Evolutionary conservation across 441 rosid genomes (phyloP).

Genomic region (Pelargonium fulgidum): DNA sequence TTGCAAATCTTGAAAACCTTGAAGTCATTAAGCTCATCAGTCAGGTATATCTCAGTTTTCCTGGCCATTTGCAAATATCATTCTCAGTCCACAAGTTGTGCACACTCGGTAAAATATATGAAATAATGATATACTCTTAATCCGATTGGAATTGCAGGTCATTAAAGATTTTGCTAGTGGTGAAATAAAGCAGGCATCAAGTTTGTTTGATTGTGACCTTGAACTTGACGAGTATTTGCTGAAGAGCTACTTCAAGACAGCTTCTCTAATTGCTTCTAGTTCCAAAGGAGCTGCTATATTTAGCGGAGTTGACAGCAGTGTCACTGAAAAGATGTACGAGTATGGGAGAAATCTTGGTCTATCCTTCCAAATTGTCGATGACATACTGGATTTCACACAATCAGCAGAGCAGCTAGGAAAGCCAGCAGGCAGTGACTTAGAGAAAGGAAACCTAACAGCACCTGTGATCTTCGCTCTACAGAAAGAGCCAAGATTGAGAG

Average conservation of each 20-base stretch:
- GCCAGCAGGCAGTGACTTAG: conserved; percentile 78
- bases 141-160: conserved; percentile 38
- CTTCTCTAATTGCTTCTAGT: conserved; percentile 83
- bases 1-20: conserved; percentile 86
- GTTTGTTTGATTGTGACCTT: conserved; percentile 68
- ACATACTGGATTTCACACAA: conserved; percentile 85
- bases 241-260: conserved; percentile 86
- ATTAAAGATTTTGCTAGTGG: conserved; percentile 96
- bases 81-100: neutral
- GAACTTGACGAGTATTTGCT: conserved; percentile 71
- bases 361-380: conserved; percentile 83
- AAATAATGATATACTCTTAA: neutral
- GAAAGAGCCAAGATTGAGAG: conserved; percentile 68
- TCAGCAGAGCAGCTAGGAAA: conserved; percentile 89
- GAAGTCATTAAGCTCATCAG: conserved; percentile 91
- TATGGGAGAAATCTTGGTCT: conserved; percentile 83
- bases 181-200: conserved; percentile 93
- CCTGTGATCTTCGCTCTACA: conserved; percentile 76
- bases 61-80: neutral
- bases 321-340: conserved; percentile 57
- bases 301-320: conserved; percentile 46
- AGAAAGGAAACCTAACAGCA: conserved; percentile 79
- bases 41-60: conserved; percentile 43
- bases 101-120: neutral
- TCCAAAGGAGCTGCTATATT: conserved; percentile 89